Evolutionary conservation across 306 rosid genomes (phyloP).

Genomic region (Corylus americana): DNA sequence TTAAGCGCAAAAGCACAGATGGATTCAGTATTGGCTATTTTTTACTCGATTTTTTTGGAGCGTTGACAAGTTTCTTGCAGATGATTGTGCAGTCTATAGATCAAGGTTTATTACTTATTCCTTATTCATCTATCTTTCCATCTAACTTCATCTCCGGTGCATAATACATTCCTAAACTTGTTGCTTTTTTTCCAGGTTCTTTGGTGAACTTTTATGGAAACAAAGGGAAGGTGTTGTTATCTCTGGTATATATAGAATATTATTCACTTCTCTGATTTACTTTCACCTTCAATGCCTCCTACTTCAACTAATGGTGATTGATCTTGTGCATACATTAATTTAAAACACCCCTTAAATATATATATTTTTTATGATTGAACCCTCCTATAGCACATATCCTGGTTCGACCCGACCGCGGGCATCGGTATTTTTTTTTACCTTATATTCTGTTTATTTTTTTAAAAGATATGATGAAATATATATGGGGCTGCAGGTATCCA

Average conservation of each 20-base stretch:
- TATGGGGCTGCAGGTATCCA: slow-evolving; percentile 60
- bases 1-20: slow-evolving; percentile 57
- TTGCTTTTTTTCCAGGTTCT: slow-evolving; percentile 46
- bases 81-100: slow-evolving; percentile 75
- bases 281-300: background rate
- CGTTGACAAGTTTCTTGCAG: slow-evolving; percentile 51
- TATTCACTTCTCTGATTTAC: background rate
- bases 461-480: background rate
- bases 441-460: slow-evolving; percentile 1
- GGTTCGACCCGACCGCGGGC: too few species aligned
- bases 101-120: slow-evolving; percentile 51
- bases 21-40: slow-evolving; percentile 77
- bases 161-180: slow-evolving; percentile 10
- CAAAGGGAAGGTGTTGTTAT: slow-evolving; percentile 67
- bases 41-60: slow-evolving; percentile 66
- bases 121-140: slow-evolving; percentile 1
- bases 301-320: background rate
- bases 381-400: too few species aligned
- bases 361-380: too few species aligned
- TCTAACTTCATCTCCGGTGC: slow-evolving; percentile 5
- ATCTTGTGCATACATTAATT: background rate
- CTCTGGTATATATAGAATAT: slow-evolving; percentile 60
- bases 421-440: background rate
- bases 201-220: slow-evolving; percentile 81
- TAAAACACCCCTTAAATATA: too few species aligned